These are phyloP conservation scores for Phytopythium kandeliae DNA, from an alignment of 352 stramenopile species.

Conservation along the genomic window DNA sequence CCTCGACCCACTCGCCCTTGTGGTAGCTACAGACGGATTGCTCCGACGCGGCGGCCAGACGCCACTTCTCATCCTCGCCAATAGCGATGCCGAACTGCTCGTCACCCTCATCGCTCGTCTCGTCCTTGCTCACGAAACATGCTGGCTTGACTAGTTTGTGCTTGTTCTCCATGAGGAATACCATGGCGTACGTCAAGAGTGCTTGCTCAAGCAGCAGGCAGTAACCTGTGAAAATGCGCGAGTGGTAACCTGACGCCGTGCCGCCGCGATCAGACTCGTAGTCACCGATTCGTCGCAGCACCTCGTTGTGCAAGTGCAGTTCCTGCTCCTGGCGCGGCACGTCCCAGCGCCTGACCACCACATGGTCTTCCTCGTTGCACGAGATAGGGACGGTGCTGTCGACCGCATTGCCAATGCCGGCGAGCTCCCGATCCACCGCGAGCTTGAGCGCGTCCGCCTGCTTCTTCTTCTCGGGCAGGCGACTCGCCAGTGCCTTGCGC, in stretches of 20 bases:
- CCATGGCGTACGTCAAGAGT: conserved; percentile 98
- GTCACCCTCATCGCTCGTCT: conserved; percentile 99
- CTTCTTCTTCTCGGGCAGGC: conserved; percentile 71
- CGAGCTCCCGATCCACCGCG: conserved; percentile 69
- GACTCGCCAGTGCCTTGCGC: conserved; percentile 61
- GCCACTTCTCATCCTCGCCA: conserved; percentile 97
- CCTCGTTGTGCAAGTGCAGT: conserved; percentile 93
- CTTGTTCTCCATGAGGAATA: conserved; percentile 92
- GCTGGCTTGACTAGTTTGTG: conserved; percentile 99
- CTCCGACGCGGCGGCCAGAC: conserved; percentile 99
- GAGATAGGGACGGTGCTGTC: conserved; percentile 94
- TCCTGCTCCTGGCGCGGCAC: conserved; percentile 56
- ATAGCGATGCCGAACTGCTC: conserved; percentile 99
- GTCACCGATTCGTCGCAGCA: conserved; percentile 98
- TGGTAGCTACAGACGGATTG: conserved; percentile 99
- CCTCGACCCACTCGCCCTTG: conserved; percentile 90
- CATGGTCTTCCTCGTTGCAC: conserved; percentile 96
- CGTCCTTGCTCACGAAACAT: conserved; percentile 99
- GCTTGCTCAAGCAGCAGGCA: conserved; percentile 99
- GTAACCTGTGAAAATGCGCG: conserved; percentile 98
- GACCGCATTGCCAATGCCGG: conserved; percentile 97
- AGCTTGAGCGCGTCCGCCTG: conserved; percentile 74
- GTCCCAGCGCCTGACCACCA: conserved; percentile 88
- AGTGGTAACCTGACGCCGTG: conserved; percentile 95
- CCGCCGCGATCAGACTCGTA: conserved; percentile 98